Conservation (phyloP, 257 asterid genomes). For the Echites panduratus region DNA sequence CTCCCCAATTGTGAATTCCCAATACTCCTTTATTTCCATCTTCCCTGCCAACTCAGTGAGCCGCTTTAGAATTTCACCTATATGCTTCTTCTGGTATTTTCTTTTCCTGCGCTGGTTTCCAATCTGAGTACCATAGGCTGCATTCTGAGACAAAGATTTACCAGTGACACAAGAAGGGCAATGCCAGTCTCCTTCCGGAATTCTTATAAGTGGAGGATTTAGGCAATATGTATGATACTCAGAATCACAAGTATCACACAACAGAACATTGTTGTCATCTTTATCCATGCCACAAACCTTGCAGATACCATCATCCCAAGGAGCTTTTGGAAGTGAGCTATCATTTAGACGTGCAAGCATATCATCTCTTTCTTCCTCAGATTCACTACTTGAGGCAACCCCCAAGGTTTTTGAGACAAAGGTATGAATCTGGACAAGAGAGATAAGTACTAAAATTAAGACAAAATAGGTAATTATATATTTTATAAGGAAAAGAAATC, state of each 20-base stretch:
- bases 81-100: conserved; percentile 40
- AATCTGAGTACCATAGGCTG: conserved; percentile 27
- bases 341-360: conserved; percentile 43
- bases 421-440: conserved; percentile 52
- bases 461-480: neutral
- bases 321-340: conserved; percentile 80
- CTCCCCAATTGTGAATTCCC: conserved; percentile 80
- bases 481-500: neutral
- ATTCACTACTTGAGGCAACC: conserved; percentile 38
- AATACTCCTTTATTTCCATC: conserved; percentile 71
- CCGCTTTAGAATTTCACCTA: conserved; percentile 43
- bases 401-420: conserved; percentile 51
- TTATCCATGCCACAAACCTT: conserved; percentile 95
- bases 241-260: conserved; percentile 87
- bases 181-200: conserved; percentile 92
- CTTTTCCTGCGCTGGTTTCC: conserved; percentile 33
- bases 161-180: conserved; percentile 87
- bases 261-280: conserved; percentile 79
- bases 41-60: conserved; percentile 51
- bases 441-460: conserved; percentile 9
- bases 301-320: conserved; percentile 98
- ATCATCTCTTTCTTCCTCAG: conserved; percentile 60
- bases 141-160: conserved; percentile 29
- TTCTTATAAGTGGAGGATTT: conserved; percentile 78
- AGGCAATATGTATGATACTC: conserved; percentile 92